phyloP scores from a whole-genome alignment of 108 stramenopile genomes.

The Pinguiococcus pyrenoidosus region DNA sequence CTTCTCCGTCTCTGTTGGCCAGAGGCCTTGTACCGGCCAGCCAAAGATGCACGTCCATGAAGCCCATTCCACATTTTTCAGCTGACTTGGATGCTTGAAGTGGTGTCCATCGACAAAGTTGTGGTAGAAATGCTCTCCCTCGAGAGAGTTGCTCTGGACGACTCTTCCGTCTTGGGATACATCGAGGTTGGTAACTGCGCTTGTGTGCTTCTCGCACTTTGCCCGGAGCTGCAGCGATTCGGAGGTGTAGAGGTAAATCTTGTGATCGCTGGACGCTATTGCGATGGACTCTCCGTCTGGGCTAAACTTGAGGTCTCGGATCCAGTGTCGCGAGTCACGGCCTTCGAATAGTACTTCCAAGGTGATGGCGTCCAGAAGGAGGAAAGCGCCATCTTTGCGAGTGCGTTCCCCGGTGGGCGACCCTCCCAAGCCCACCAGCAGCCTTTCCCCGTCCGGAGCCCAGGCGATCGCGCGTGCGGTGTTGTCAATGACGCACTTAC shows the following conservation, averaged over 20 bases:
- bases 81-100: constrained; percentile 14
- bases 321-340: constrained; percentile 27
- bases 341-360: constrained; percentile 25
- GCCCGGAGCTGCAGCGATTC: constrained; percentile 13
- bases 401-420: constrained; percentile 11
- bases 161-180: constrained; percentile 19
- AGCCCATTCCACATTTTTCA: constrained; percentile 32
- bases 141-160: constrained; percentile 19
- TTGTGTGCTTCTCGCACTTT: constrained; percentile 21
- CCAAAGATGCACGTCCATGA: constrained; percentile 30
- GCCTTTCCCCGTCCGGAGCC: constrained; percentile 18
- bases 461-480: constrained; percentile 22
- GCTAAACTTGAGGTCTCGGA: constrained; percentile 17
- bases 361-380: constrained; percentile 16
- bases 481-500: constrained; percentile 25
- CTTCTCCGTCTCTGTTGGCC: constrained; percentile 8
- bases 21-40: constrained; percentile 31
- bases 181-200: constrained; percentile 13
- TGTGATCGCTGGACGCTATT: constrained; percentile 26
- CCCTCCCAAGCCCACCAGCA: constrained; percentile 30
- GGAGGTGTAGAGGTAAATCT: constrained; percentile 24
- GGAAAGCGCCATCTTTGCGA: constrained; percentile 29
- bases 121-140: constrained; percentile 24
- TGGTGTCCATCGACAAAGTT: constrained; percentile 14
- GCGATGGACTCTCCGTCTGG: constrained; percentile 26